Conservation (phyloP, 176 grass and related monocot genomes). For the Aegilops speltoides region DNA sequence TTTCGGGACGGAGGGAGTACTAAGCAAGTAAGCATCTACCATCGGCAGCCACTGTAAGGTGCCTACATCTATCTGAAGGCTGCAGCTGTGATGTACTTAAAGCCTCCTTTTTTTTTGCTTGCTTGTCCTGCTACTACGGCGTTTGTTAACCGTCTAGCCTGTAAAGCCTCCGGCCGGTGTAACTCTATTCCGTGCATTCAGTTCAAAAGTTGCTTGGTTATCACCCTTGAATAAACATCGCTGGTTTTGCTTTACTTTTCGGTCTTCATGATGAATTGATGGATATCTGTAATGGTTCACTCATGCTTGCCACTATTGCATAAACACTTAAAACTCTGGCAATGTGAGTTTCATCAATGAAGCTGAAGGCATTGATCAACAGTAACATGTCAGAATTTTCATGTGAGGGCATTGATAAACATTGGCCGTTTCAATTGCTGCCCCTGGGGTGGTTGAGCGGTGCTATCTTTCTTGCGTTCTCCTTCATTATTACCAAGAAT, state of each 20-base stretch:
- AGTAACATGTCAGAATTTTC: conserved; percentile 26
- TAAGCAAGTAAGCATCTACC: background rate
- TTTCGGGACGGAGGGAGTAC: too few species aligned
- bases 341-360: too few species aligned
- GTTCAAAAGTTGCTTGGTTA: background rate
- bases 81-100: background rate
- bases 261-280: conserved; percentile 29
- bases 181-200: conserved; percentile 11
- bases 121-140: background rate
- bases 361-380: background rate
- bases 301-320: background rate
- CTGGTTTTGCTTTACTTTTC: conserved; percentile 2
- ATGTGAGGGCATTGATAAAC: conserved; percentile 35
- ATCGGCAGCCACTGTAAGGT: background rate
- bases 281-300: background rate
- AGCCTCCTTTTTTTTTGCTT: background rate
- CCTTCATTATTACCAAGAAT: background rate
- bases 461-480: background rate
- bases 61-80: background rate
- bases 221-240: conserved; percentile 33
- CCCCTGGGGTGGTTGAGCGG: background rate
- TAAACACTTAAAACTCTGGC: background rate
- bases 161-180: background rate
- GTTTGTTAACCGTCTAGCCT: conserved; percentile 15
- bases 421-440: conserved; percentile 5